Percentiles rank a stretch among this genome's conserved stretches.
These are phyloP conservation scores for Curvularia spicifera DNA, from an alignment of 2,329 filamentous ascomycete species.

Conservation along the genomic window DNA sequence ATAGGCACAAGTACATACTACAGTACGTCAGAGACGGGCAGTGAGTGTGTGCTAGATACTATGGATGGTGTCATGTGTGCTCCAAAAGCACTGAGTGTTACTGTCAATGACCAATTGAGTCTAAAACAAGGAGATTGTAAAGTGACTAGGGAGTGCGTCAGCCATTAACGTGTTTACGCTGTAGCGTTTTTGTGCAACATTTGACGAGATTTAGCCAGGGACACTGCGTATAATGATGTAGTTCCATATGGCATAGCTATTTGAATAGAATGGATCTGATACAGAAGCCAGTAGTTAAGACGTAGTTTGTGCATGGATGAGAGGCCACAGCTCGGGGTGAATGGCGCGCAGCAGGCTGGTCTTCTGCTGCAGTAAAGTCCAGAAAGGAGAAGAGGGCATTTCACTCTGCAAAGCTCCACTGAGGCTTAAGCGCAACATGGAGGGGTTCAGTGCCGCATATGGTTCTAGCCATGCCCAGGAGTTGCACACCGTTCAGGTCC, in stretches of 20 bases:
- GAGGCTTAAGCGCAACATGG: not conserved
- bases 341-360: not conserved
- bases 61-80: not conserved
- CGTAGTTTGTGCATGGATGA: not conserved
- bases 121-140: not conserved
- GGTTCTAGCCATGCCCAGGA: not conserved
- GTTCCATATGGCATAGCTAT: not conserved
- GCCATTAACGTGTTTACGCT: not conserved
- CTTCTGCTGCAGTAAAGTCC: not conserved
- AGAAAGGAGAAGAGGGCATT: not conserved
- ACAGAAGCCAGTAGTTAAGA: not conserved
- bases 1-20: not conserved
- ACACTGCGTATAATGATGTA: not conserved
- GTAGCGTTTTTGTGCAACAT: not conserved
- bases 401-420: not conserved
- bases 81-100: not conserved
- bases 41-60: not conserved
- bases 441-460: not conserved
- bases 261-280: not conserved
- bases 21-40: not conserved
- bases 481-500: constrained; percentile 3
- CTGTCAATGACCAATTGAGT: not conserved
- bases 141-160: not conserved
- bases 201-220: not conserved
- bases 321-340: not conserved